phyloP scores from a whole-genome alignment of 352 stramenopile genomes.

The Pythium aphanidermatum region DNA sequence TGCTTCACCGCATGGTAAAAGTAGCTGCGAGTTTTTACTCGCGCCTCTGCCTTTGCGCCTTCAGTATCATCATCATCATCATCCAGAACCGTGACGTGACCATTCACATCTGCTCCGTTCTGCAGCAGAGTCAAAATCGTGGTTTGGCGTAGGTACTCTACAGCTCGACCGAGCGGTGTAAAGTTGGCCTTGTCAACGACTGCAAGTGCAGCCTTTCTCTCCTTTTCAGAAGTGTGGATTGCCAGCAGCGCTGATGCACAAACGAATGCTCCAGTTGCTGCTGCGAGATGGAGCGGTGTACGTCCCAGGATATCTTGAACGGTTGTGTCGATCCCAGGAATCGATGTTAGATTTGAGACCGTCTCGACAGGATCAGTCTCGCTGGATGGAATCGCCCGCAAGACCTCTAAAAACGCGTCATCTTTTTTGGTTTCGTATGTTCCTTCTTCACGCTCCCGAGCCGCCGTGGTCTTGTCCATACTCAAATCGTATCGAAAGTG shows the following conservation, averaged over 20 bases:
- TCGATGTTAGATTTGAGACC: constrained; percentile 56
- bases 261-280: constrained; percentile 70
- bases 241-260: constrained; percentile 60
- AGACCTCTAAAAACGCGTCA: constrained; percentile 31
- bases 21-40: constrained; percentile 42
- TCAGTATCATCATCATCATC: not conserved
- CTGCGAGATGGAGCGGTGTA: constrained; percentile 55
- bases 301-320: constrained; percentile 42
- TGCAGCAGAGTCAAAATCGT: constrained; percentile 76
- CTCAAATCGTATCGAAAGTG: constrained; percentile 38
- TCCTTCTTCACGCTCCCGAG: constrained; percentile 27
- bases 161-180: constrained; percentile 49
- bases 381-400: constrained; percentile 31
- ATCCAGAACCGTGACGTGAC: constrained; percentile 33
- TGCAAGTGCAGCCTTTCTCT: constrained; percentile 28
- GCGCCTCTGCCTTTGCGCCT: not conserved
- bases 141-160: constrained; percentile 54
- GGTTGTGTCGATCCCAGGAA: constrained; percentile 33
- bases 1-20: constrained; percentile 76
- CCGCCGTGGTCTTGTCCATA: constrained; percentile 17
- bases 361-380: constrained; percentile 73
- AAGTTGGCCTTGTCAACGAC: constrained; percentile 37
- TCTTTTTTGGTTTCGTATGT: constrained; percentile 46
- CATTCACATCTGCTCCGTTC: constrained; percentile 47
- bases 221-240: constrained; percentile 10